Evolutionary conservation across 2,329 filamentous ascomycete genomes (phyloP).

Genomic region (Fusarium robinianum): DNA sequence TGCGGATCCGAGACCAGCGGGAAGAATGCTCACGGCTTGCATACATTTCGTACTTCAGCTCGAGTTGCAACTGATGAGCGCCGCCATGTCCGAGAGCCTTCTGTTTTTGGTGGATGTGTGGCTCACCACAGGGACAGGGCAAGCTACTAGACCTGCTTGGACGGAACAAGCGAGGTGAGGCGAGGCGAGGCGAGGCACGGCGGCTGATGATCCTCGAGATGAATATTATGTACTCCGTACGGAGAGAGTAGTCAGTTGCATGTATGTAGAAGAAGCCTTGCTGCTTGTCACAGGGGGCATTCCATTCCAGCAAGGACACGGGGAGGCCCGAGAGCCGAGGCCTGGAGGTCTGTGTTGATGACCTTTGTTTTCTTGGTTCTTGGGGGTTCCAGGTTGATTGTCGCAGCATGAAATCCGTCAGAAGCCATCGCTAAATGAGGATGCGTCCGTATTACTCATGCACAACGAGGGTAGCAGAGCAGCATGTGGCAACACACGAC

Average conservation of each 20-base stretch:
- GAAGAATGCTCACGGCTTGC: conserved; percentile 3
- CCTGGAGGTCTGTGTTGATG: conserved; percentile 17
- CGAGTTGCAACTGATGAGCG: conserved; percentile 15
- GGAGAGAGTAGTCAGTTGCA: too few species aligned
- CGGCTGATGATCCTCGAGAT: conserved; percentile 18
- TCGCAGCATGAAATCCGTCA: not conserved
- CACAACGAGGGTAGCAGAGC: too few species aligned
- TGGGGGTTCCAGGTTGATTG: not conserved
- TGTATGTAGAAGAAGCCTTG: too few species aligned
- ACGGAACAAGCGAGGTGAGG: too few species aligned
- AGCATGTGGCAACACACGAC: too few species aligned
- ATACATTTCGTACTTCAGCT: conserved; percentile 6
- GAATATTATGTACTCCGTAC: conserved; percentile 11
- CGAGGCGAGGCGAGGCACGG: conserved; percentile 19
- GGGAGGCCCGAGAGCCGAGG: conserved; percentile 27
- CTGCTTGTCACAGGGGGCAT: conserved; percentile 17
- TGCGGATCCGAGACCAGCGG: not conserved
- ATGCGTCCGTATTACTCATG: not conserved
- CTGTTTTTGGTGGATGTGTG: conserved; percentile 15
- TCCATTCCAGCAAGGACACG: conserved; percentile 24
- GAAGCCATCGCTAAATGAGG: not conserved
- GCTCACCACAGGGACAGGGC: conserved; percentile 18
- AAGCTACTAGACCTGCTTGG: conserved; percentile 28
- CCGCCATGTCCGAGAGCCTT: conserved; percentile 20
- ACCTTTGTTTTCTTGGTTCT: too few species aligned